Conservation (phyloP, 2,329 filamentous ascomycete genomes). For the Hymenoscyphus fructigenus region DNA sequence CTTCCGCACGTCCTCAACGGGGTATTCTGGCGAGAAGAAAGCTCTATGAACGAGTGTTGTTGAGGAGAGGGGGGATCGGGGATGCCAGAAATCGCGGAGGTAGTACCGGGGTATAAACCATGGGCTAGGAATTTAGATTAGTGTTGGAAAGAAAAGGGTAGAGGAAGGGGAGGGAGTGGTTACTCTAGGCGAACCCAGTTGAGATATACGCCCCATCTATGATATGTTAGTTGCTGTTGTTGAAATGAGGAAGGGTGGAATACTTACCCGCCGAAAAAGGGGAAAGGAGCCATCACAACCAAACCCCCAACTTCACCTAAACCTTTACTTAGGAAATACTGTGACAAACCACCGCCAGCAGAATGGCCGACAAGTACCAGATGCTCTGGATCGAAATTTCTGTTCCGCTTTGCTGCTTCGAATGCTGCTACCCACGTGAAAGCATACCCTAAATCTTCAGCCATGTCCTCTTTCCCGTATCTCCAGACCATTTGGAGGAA, state of each 20-base stretch:
- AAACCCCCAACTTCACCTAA: slow-evolving; percentile 37
- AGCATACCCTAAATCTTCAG: slow-evolving; percentile 18
- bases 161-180: neutral
- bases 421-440: slow-evolving; percentile 8
- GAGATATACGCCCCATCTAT: slow-evolving; percentile 31
- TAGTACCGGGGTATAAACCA: slow-evolving; percentile 39
- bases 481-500: slow-evolving; percentile 40
- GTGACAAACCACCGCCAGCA: slow-evolving; percentile 42
- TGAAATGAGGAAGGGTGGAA: neutral
- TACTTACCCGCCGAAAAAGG: slow-evolving; percentile 42
- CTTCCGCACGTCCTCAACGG: slow-evolving; percentile 33
- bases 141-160: neutral
- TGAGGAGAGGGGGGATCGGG: slow-evolving; percentile 41
- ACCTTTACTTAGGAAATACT: slow-evolving; percentile 39
- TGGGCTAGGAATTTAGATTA: slow-evolving; percentile 30
- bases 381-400: slow-evolving; percentile 31
- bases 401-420: slow-evolving; percentile 26
- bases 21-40: slow-evolving; percentile 42
- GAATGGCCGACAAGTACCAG: slow-evolving; percentile 41
- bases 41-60: slow-evolving; percentile 41
- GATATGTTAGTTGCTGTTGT: slow-evolving; percentile 5
- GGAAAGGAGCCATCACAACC: slow-evolving; percentile 39
- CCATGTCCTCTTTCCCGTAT: slow-evolving; percentile 19
- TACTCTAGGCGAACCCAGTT: slow-evolving; percentile 34
- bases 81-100: slow-evolving; percentile 37